phyloP scores from a whole-genome alignment of 1,139 yeast species.

The Kodamaea ohmeri region DNA sequence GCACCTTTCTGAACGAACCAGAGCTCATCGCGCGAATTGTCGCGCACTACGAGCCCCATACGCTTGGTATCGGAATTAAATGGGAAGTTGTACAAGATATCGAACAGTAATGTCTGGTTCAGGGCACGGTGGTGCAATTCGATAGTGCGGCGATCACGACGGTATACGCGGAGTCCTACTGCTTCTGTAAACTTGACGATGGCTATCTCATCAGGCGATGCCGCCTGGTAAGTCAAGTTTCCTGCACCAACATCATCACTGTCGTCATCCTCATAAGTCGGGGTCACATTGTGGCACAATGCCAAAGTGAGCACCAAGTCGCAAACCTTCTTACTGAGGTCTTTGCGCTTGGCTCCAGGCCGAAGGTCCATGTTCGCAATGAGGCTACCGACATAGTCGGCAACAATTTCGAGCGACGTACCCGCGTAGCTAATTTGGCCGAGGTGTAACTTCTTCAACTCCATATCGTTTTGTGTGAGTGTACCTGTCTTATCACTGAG shows the following conservation, averaged over 20 bases:
- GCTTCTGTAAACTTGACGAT: slow-evolving; percentile 87
- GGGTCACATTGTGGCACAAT: slow-evolving; percentile 94
- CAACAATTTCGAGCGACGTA: slow-evolving; percentile 87
- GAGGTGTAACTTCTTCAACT: slow-evolving; percentile 84
- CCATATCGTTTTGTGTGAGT: slow-evolving; percentile 97
- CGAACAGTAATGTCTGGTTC: slow-evolving; percentile 53
- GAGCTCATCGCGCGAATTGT: slow-evolving; percentile 58
- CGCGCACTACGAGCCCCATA: slow-evolving; percentile 87
- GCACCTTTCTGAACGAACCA: slow-evolving; percentile 96
- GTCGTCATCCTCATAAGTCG: slow-evolving; percentile 56
- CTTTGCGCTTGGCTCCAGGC: slow-evolving; percentile 39
- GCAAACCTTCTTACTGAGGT: slow-evolving; percentile 70
- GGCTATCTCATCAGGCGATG: slow-evolving; percentile 98
- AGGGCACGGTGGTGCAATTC: slow-evolving; percentile 64
- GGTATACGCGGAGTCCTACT: slow-evolving; percentile 76
- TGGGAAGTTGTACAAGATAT: slow-evolving; percentile 82
- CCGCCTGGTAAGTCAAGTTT: slow-evolving; percentile 85
- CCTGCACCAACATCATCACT: slow-evolving; percentile 23
- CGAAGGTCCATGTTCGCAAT: slow-evolving; percentile 20
- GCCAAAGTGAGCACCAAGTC: slow-evolving; percentile 82
- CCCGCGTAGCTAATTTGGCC: slow-evolving; percentile 92
- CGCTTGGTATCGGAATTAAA: slow-evolving; percentile 93
- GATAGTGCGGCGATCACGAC: slow-evolving; percentile 78
- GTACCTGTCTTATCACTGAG: slow-evolving; percentile 97
- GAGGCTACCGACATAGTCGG: slow-evolving; percentile 54